phyloP scores from a whole-genome alignment of 495 filamentous ascomycete genomes.

The Neurospora terricola region DNA sequence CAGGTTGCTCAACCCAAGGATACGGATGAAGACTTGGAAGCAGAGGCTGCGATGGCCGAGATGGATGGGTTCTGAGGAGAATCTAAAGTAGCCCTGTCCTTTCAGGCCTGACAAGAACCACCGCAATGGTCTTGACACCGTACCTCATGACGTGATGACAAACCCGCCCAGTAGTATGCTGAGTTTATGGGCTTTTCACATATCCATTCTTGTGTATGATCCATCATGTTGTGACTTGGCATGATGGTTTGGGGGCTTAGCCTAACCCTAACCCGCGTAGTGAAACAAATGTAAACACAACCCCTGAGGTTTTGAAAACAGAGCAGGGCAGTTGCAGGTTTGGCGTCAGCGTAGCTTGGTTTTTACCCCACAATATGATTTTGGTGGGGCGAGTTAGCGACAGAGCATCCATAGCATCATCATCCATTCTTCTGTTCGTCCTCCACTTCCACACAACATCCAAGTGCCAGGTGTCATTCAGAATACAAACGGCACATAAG shows the following conservation, averaged over 20 bases:
- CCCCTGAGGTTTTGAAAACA: background rate
- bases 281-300: background rate
- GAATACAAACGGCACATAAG: background rate
- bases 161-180: background rate
- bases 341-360: background rate
- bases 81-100: background rate
- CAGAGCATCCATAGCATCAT: background rate
- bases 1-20: background rate
- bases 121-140: background rate
- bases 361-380: constrained; percentile 9
- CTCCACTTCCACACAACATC: background rate
- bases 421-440: background rate
- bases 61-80: constrained; percentile 52
- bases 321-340: background rate
- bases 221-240: background rate
- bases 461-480: background rate
- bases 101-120: background rate
- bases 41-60: constrained; percentile 59
- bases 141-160: background rate
- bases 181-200: background rate
- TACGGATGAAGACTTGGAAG: constrained; percentile 32
- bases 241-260: background rate
- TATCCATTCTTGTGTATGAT: background rate
- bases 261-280: background rate
- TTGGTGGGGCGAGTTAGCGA: constrained; percentile 10